phyloP scores from a whole-genome alignment of 1,284 basidiomycete genomes.

The Ceratobasidium sp. region DNA sequence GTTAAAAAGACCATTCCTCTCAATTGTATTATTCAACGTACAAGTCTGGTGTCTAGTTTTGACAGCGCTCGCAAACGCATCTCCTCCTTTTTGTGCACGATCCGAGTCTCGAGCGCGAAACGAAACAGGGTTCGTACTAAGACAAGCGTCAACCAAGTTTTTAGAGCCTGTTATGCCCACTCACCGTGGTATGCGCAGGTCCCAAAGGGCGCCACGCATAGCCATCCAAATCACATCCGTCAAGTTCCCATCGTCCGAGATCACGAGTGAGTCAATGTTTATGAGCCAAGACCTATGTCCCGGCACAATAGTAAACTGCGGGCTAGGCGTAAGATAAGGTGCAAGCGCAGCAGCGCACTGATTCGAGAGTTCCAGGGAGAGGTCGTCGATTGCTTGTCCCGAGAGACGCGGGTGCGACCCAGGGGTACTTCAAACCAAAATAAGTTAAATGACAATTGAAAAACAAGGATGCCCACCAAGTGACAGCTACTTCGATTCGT shows the following conservation, averaged over 20 bases:
- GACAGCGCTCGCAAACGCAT: slow-evolving; percentile 42
- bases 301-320: slow-evolving; percentile 66
- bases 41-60: slow-evolving; percentile 35
- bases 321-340: slow-evolving; percentile 28
- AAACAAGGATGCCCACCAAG: slow-evolving; percentile 70
- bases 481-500: slow-evolving; percentile 70
- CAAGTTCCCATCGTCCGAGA: slow-evolving; percentile 76
- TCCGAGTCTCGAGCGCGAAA: slow-evolving; percentile 41
- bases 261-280: slow-evolving; percentile 73
- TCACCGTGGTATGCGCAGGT: slow-evolving; percentile 80
- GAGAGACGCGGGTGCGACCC: slow-evolving; percentile 77
- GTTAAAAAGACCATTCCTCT: neutral
- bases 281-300: slow-evolving; percentile 74
- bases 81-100: slow-evolving; percentile 48
- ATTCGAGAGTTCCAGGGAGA: slow-evolving; percentile 70
- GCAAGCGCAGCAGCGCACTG: slow-evolving; percentile 57
- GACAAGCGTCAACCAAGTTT: slow-evolving; percentile 6
- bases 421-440: slow-evolving; percentile 68
- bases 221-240: slow-evolving; percentile 81
- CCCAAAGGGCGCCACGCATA: slow-evolving; percentile 77
- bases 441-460: neutral
- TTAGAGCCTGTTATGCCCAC: slow-evolving; percentile 60
- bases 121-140: slow-evolving; percentile 32
- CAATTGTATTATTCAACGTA: neutral
- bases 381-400: slow-evolving; percentile 70